Evolutionary conservation across 140 eudicot genomes (phyloP).

Genomic region (Bidens hawaiensis): DNA sequence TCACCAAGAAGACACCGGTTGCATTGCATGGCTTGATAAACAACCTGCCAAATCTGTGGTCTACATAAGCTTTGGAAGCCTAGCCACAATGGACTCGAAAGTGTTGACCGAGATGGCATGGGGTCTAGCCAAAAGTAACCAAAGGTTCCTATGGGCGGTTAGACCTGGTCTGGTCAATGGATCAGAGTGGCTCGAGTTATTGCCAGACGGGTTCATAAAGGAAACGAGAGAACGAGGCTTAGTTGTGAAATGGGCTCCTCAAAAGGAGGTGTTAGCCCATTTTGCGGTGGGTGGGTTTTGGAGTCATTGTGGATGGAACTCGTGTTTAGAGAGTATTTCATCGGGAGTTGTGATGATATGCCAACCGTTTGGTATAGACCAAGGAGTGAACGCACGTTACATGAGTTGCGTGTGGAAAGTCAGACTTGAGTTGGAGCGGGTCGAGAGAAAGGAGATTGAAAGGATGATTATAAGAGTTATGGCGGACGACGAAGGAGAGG

Average conservation of each 20-base stretch:
- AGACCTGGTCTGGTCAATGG: conserved; percentile 34
- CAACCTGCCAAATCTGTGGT: conserved; percentile 46
- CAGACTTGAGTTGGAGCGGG: conserved; percentile 38
- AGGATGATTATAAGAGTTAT: conserved; percentile 20
- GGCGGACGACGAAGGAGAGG: conserved; percentile 41
- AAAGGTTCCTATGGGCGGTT: conserved; percentile 48
- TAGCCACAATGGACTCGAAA: conserved; percentile 20
- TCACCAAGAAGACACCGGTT: conserved; percentile 26
- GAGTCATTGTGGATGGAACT: conserved; percentile 69
- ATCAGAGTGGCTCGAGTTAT: conserved; percentile 29
- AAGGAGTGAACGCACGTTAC: conserved; percentile 38
- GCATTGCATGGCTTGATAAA: conserved; percentile 46
- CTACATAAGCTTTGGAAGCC: conserved; percentile 47
- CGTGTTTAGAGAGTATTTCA: conserved; percentile 43
- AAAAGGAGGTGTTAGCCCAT: conserved; percentile 41
- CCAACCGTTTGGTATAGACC: conserved; percentile 31
- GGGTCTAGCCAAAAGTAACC: conserved; percentile 45
- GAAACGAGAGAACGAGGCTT: conserved; percentile 32
- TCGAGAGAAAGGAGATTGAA: conserved; percentile 30
- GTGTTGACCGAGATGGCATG: conserved; percentile 41
- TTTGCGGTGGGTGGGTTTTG: conserved; percentile 44
- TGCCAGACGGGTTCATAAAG: conserved; percentile 31
- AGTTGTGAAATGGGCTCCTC: conserved; percentile 50
- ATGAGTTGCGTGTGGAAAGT: conserved; percentile 35
- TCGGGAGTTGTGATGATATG: conserved; percentile 52